Evolutionary conservation across 1,284 basidiomycete species (phyloP).

Genomic region (Trametes pubescens): DNA sequence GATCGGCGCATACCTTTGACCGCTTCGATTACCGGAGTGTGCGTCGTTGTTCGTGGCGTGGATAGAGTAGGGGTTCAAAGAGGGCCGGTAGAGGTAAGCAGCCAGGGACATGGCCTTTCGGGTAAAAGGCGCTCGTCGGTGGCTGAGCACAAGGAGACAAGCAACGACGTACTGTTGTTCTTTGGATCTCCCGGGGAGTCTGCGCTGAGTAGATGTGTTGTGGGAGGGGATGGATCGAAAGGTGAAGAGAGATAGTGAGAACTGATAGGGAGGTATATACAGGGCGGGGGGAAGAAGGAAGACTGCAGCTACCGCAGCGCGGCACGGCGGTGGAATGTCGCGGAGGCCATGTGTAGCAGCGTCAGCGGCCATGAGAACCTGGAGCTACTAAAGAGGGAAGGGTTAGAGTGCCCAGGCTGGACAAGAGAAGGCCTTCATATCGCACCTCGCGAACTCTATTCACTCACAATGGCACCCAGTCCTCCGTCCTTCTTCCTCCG

Average conservation of each 20-base stretch:
- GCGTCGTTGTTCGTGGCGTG: slow-evolving; percentile 10
- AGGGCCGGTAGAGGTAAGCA: slow-evolving; percentile 7
- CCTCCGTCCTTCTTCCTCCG: slow-evolving; percentile 8
- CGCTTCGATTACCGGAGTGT: neutral
- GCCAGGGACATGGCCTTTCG: slow-evolving; percentile 4
- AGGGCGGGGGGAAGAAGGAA: neutral
- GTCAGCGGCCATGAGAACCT: slow-evolving; percentile 28
- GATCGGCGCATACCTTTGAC: neutral
- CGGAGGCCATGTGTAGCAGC: slow-evolving; percentile 21
- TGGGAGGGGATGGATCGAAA: neutral
- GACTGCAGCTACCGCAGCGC: slow-evolving; percentile 27
- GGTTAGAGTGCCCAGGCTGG: slow-evolving; percentile 18
- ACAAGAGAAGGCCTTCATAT: slow-evolving; percentile 26
- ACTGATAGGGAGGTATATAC: slow-evolving; percentile 3
- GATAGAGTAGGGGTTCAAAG: neutral
- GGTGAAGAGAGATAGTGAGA: too few relatives aligned
- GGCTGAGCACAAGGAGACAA: neutral
- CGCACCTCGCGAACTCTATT: slow-evolving; percentile 30
- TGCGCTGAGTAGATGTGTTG: neutral
- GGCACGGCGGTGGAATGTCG: slow-evolving; percentile 1
- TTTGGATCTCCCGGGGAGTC: too few relatives aligned
- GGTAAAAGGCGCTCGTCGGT: slow-evolving; percentile 13
- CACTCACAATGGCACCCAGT: neutral
- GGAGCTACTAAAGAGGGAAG: slow-evolving; percentile 23
- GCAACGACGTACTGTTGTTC: slow-evolving; percentile 6